Conservation (phyloP, 352 stramenopile species). For the Globisporangium viniferum region DNA sequence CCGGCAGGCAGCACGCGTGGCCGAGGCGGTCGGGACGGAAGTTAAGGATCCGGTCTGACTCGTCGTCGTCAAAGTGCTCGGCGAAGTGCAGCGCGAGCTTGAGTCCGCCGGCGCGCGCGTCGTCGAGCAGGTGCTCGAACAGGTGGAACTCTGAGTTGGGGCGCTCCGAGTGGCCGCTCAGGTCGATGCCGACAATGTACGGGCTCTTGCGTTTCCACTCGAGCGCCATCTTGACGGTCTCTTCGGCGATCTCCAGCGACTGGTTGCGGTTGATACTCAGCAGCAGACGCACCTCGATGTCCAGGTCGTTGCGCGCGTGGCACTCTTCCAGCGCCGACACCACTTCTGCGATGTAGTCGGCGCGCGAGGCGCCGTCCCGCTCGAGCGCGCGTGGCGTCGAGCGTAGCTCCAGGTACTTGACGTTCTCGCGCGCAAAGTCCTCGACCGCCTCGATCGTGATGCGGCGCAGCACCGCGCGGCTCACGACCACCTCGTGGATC, state of each 20-base stretch:
- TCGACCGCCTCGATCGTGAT: conserved; percentile 80
- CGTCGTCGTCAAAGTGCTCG: conserved; percentile 85
- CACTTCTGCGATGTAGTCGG: conserved; percentile 74
- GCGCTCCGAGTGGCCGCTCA: conserved; percentile 80
- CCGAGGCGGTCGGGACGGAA: conserved; percentile 91
- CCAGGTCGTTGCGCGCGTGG: conserved; percentile 43
- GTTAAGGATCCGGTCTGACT: conserved; percentile 76
- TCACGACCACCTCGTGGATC: conserved; percentile 82
- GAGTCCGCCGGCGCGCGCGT: conserved; percentile 66
- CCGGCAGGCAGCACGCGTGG: conserved; percentile 85
- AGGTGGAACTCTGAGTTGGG: conserved; percentile 80
- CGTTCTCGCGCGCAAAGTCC: conserved; percentile 78
- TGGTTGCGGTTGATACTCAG: conserved; percentile 84
- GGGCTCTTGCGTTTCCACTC: conserved; percentile 44
- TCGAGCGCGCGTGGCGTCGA: conserved; percentile 71
- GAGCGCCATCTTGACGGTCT: conserved; percentile 60
- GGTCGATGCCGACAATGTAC: conserved; percentile 81
- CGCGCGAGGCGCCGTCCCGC: conserved; percentile 46
- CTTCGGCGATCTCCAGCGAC: conserved; percentile 50
- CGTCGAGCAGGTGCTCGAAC: conserved; percentile 77
- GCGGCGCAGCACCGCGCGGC: conserved; percentile 49
- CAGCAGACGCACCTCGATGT: conserved; percentile 74
- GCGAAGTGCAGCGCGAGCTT: conserved; percentile 92
- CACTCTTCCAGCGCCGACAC: conserved; percentile 64
- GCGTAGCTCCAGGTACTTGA: conserved; percentile 83